A percentile compares a stretch with the other conserved stretches of the same genome.
Evolutionary conservation across 2,329 filamentous ascomycete genomes (phyloP).

Genomic region (Xylogone sp.): DNA sequence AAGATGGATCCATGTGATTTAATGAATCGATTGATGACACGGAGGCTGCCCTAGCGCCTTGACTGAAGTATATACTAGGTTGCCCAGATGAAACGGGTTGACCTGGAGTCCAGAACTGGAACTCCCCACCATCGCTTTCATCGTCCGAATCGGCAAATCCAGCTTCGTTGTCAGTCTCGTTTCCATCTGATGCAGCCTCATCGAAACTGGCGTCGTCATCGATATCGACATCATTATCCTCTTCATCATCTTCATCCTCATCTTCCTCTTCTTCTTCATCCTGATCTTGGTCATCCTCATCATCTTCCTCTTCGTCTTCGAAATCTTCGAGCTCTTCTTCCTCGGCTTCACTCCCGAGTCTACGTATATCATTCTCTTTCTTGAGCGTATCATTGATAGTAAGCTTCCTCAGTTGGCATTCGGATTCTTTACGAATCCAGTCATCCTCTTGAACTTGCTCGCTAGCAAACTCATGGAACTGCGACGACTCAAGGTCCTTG

Average conservation of each 20-base stretch:
- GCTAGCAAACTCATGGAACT: slow-evolving; percentile 89
- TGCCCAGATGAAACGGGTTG: slow-evolving; percentile 28
- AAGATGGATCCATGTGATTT: slow-evolving; percentile 25
- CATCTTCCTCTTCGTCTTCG: slow-evolving; percentile 46
- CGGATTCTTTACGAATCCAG: slow-evolving; percentile 70
- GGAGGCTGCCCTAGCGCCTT: slow-evolving; percentile 40
- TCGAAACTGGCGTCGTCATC: slow-evolving; percentile 55
- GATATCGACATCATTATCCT: slow-evolving; percentile 54
- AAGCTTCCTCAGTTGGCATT: slow-evolving; percentile 63
- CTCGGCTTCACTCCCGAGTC: slow-evolving; percentile 83
- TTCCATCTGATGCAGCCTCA: slow-evolving; percentile 65
- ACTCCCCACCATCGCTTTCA: slow-evolving; percentile 60
- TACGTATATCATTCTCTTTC: slow-evolving; percentile 86
- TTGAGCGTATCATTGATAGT: slow-evolving; percentile 86
- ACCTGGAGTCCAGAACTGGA: slow-evolving; percentile 58
- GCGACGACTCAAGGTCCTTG: slow-evolving; percentile 35
- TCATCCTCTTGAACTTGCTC: slow-evolving; percentile 80
- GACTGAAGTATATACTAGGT: slow-evolving; percentile 20
- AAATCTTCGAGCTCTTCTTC: slow-evolving; percentile 80
- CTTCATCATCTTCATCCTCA: slow-evolving; percentile 45
- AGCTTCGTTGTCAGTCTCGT: slow-evolving; percentile 64
- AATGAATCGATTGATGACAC: slow-evolving; percentile 57
- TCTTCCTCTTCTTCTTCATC: slow-evolving; percentile 45
- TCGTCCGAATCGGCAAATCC: slow-evolving; percentile 69
- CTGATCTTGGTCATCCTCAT: slow-evolving; percentile 38